Base-by-base conservation (phyloP, 2,329 filamentous ascomycete genomes). In the Fusarium sp. region DNA sequence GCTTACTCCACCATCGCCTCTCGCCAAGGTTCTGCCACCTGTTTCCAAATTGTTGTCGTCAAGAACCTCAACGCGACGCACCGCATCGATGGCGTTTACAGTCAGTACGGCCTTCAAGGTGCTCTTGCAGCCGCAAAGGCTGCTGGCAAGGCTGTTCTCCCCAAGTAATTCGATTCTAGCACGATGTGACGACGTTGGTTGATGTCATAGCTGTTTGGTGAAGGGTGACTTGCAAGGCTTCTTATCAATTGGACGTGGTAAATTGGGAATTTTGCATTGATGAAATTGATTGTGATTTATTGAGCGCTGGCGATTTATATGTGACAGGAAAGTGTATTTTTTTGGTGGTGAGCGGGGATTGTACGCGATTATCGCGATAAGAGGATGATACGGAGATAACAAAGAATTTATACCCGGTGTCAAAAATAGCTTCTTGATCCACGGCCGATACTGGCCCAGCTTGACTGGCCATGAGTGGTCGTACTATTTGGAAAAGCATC, bases 31-130 rank as follows among this genome's bases (percentile, higher is more conserved):
- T 86, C 87, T 72, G 94, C 93, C 58, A 94, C 92, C 33, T 96
- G 93, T 86, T 97, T 90, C 85, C 94, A 97, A 84, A 92, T 97
- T 75, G 90, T 90, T 18, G 84, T 94, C 63, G 92, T 95, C 80
- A 97, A 97, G 89, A 97, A 97, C 84, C 87, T 97, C 81, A 97
- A 97, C 84, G 90, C 91, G 36, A 93, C 89, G 33, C 93, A 97
- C 83, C 91, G 94, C 72, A 83, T 95, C 69, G 89, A 95, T 73
- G 93, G 93, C 44, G 85, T 95, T 68, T 75, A 82, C 18, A 87
- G 85, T 26, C 92, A 95, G 77, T 92, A 87, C 75, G 90, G 86
- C 48, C 86, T 97, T 43, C 80, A 82, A 42, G 92, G 88, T 56
- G 92, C 93, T 18, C 75, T 82, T 24, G 74, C 72, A 20, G 74